Base-by-base conservation (phyloP, 257 asterid species). In the Solanum raphanifolium region DNA sequence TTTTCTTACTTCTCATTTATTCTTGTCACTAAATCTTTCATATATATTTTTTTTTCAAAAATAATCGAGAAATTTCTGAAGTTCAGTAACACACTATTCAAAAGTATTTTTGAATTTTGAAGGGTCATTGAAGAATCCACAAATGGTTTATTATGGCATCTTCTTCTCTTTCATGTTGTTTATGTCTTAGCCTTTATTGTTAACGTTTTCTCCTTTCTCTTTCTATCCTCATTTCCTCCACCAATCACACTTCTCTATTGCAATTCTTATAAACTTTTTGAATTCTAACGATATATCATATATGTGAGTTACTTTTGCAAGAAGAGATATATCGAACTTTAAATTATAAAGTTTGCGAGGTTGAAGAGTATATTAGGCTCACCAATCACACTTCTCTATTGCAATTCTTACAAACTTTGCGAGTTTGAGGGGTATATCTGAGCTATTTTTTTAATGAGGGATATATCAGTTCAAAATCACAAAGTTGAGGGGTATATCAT, bases 161-260 rank as follows among this genome's bases (percentile, higher is more conserved):
- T 32, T 87, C 89, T 76, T 41, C 55, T 39, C 38, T 39, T 86
- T 87, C 92, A 90, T 87, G 81, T 83, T 66, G 87, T 89, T 91
- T 76, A 27, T 88, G 91, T 90, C 88, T 86, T 32, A 5, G 72
- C 91, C 85, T 89, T 89, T 87, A 86, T 89, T 90, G 86, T 72
- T 13, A 75, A 58, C 85, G 75, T 48, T 29, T 27, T 62, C 48
- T 20, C 88, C 3, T 46, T 23, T 55, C 31, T 71, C 32, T n/a
- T 62, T n/a, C 32, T 62, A n/a, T 62, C 71, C 32, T n/a, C 31
- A 62, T 62, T n/a, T 23, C 68, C 86, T 58, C 72, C 87, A n/a
- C 58, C 81, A 55, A 60, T 74, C 62, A 34, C 48, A 75, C 84
- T 46, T 46, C 18, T 62, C 25, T 35, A 71, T 86, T 6, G 39